Evolutionary conservation across 495 filamentous ascomycete species (phyloP).

Genomic region (Delitschia confertaspora): DNA sequence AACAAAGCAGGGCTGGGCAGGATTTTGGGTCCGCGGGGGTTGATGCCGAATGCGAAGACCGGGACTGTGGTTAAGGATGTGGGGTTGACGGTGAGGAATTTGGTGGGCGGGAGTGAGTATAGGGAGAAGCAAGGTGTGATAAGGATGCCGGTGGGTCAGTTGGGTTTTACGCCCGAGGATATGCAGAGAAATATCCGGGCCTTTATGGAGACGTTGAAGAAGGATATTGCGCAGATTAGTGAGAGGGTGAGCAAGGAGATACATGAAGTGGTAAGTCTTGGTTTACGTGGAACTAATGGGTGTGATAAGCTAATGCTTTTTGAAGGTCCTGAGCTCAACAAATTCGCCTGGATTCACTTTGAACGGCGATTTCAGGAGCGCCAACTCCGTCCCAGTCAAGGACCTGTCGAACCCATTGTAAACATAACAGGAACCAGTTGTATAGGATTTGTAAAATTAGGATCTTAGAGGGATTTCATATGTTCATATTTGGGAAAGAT

Average conservation of each 20-base stretch:
- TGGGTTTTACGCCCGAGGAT: constrained; percentile 82
- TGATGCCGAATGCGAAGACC: constrained; percentile 85
- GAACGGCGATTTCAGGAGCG: constrained; percentile 62
- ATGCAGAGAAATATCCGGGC: constrained; percentile 74
- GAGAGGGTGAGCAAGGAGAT: constrained; percentile 71
- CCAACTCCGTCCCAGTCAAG: constrained; percentile 46
- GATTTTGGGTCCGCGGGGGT: constrained; percentile 74
- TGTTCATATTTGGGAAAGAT: too few species aligned
- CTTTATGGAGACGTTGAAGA: constrained; percentile 68
- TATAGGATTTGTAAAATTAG: constrained; percentile 23
- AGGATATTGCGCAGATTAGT: constrained; percentile 58
- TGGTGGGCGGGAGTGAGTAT: constrained; percentile 79
- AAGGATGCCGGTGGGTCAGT: constrained; percentile 78
- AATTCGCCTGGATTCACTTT: constrained; percentile 77
- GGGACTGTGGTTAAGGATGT: constrained; percentile 82
- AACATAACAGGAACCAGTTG: constrained; percentile 39
- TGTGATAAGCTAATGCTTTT: constrained; percentile 5
- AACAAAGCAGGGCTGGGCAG: constrained; percentile 69
- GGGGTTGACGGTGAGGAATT: constrained; percentile 55
- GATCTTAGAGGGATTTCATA: too few species aligned
- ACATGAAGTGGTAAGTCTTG: constrained; percentile 66
- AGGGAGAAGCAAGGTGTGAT: constrained; percentile 78
- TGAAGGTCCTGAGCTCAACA: constrained; percentile 78
- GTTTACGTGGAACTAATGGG: background rate
- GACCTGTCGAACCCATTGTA: constrained; percentile 37